phyloP scores from a whole-genome alignment of 164 flowering plant species.

The Chimonanthus salicifolius region DNA sequence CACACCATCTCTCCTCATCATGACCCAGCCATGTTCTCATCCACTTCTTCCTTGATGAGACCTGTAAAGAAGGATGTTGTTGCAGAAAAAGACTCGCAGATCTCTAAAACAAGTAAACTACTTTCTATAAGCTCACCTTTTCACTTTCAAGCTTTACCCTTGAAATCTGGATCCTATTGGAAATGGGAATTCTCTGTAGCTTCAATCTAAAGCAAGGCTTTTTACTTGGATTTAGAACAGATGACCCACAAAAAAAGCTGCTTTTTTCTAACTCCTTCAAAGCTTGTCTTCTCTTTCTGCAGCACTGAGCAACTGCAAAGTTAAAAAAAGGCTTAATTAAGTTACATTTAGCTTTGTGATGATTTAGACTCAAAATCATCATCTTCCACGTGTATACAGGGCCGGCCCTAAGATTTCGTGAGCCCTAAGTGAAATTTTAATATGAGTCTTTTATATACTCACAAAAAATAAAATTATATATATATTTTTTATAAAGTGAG shows the following conservation, averaged over 20 bases:
- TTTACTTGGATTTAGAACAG: neutral
- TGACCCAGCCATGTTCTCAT: slow-evolving; percentile 16
- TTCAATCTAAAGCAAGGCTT: neutral
- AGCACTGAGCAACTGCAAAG: neutral
- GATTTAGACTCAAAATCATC: no score
- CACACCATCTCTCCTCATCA: slow-evolving; percentile 21
- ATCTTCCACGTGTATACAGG: no score
- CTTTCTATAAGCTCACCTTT: neutral
- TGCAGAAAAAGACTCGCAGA: slow-evolving; percentile 23
- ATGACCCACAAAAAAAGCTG: slow-evolving; percentile 4
- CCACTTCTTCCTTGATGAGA: slow-evolving; percentile 19
- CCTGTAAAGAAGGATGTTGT: slow-evolving; percentile 46
- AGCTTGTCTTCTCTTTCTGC: neutral
- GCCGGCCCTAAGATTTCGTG: no score
- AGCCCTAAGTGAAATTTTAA: no score
- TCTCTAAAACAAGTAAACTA: slow-evolving; percentile 9
- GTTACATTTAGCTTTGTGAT: no score
- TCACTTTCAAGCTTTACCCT: slow-evolving; percentile 29
- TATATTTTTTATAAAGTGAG: no score
- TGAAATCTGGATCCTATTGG: slow-evolving; percentile 26
- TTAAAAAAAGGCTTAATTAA: no score
- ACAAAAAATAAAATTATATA: no score
- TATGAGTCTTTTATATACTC: no score
- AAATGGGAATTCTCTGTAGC: neutral
- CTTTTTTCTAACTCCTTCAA: neutral